These are phyloP conservation scores for Juglanconis oblonga DNA, from an alignment of 2,329 filamentous ascomycete genomes.

Conservation along the genomic window DNA sequence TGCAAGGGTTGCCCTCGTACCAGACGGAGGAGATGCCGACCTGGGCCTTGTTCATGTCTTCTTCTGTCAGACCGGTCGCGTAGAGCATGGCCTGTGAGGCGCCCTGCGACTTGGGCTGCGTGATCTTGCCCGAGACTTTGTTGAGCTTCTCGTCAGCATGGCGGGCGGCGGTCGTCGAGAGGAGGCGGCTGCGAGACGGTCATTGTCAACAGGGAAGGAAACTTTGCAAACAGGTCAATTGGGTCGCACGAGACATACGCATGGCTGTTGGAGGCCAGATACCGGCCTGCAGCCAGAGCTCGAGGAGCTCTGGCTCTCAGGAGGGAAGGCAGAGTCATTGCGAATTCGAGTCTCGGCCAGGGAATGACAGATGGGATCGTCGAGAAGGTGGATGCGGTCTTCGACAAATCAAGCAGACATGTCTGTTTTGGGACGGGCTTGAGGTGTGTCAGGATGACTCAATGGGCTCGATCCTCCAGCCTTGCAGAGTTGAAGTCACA, in stretches of 20 bases:
- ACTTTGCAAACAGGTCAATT: background rate
- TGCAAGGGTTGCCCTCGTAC: conserved; percentile 98
- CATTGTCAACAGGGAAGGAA: background rate
- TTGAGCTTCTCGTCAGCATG: conserved; percentile 64
- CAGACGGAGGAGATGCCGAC: conserved; percentile 97
- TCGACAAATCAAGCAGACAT: conserved; percentile 7
- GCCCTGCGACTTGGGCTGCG: conserved; percentile 95
- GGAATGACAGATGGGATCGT: background rate
- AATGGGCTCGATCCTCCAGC: conserved; percentile 11
- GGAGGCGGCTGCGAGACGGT: conserved; percentile 39
- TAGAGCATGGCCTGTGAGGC: conserved; percentile 99
- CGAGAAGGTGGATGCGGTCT: background rate
- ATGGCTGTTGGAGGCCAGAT: conserved; percentile 19
- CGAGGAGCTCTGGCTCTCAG: conserved; percentile 22
- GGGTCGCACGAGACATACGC: conserved; percentile 17
- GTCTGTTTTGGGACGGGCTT: background rate
- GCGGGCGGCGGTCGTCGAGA: conserved; percentile 49
- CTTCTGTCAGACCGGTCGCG: conserved; percentile 82
- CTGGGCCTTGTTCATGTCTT: conserved; percentile 93
- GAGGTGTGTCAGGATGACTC: conserved; percentile 19
- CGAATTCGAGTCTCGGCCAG: background rate
- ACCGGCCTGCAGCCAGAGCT: conserved; percentile 17
- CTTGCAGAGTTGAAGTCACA: conserved; percentile 25
- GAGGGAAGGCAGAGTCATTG: conserved; percentile 19
- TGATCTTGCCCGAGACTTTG: conserved; percentile 79